Conservation (phyloP, 345 rosid species). For the Orychophragmus violaceus region DNA sequence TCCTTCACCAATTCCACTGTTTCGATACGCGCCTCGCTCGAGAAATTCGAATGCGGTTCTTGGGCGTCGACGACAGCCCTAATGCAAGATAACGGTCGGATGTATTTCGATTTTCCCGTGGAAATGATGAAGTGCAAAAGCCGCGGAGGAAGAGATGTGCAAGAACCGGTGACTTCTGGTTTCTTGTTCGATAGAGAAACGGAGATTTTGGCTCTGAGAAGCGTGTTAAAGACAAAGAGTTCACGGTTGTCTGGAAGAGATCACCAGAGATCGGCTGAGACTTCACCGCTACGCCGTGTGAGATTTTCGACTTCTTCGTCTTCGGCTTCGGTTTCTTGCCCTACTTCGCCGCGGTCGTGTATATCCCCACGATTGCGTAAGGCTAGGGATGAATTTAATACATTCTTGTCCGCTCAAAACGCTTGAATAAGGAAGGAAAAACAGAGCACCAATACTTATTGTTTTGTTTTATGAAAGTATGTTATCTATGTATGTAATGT, state of each 20-base stretch:
- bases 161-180: conserved; percentile 61
- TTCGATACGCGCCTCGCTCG: conserved; percentile 68
- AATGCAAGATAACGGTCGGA: conserved; percentile 34
- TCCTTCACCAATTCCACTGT: conserved; percentile 29
- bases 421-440: conserved; percentile 30
- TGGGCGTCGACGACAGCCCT: conserved; percentile 70
- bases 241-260: conserved; percentile 15
- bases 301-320: conserved; percentile 50
- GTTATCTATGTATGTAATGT: conserved; percentile 1
- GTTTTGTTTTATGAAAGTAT: not conserved
- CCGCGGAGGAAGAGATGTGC: conserved; percentile 41
- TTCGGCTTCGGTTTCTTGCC: conserved; percentile 29
- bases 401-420: conserved; percentile 60
- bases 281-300: conserved; percentile 57
- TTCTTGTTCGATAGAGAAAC: conserved; percentile 59
- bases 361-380: conserved; percentile 58
- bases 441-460: not conserved
- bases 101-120: conserved; percentile 52
- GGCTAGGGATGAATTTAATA: conserved; percentile 51
- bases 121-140: conserved; percentile 46
- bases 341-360: conserved; percentile 55
- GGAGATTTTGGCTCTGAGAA: conserved; percentile 29
- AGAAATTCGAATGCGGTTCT: conserved; percentile 82
- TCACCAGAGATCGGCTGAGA: conserved; percentile 35
- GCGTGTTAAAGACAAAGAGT: conserved; percentile 46